Percentiles rank a stretch among this genome's conserved stretches.
These are phyloP conservation scores for Lactarius evosmus DNA, from an alignment of 768 basidiomycete species.

Conservation along the genomic window DNA sequence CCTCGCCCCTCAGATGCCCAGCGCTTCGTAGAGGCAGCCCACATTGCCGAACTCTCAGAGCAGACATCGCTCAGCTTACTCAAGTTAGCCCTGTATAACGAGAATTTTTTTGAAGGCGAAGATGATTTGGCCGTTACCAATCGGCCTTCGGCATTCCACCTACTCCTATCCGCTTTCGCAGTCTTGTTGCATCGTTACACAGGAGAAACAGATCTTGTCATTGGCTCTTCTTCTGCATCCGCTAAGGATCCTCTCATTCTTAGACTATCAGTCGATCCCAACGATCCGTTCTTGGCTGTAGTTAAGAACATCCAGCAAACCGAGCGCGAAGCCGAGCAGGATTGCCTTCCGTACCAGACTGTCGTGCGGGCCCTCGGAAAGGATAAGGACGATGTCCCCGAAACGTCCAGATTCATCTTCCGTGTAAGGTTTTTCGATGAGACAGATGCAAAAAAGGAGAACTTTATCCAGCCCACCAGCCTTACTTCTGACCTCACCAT, in stretches of 20 bases:
- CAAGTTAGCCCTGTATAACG: slow-evolving; percentile 73
- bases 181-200: slow-evolving; percentile 93
- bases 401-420: slow-evolving; percentile 62
- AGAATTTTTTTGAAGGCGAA: slow-evolving; percentile 48
- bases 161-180: slow-evolving; percentile 88
- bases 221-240: slow-evolving; percentile 80
- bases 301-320: slow-evolving; percentile 81
- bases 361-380: slow-evolving; percentile 67
- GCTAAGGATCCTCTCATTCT: slow-evolving; percentile 79
- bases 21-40: slow-evolving; percentile 82
- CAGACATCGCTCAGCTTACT: slow-evolving; percentile 75
- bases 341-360: slow-evolving; percentile 76
- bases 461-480: slow-evolving; percentile 75
- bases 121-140: slow-evolving; percentile 45
- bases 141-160: slow-evolving; percentile 81
- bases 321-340: slow-evolving; percentile 77
- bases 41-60: slow-evolving; percentile 66
- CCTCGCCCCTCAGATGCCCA: slow-evolving; percentile 72
- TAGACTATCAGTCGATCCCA: slow-evolving; percentile 75
- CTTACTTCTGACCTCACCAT: slow-evolving; percentile 91
- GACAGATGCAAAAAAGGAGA: slow-evolving; percentile 68
- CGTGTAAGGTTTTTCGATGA: slow-evolving; percentile 97
- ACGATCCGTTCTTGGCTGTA: slow-evolving; percentile 86
- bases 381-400: slow-evolving; percentile 59
- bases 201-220: slow-evolving; percentile 89